Percentiles rank a stretch among this genome's conserved stretches.
These are phyloP conservation scores for Populus hybrid DNA, from an alignment of 441 rosid genomes.

Conservation along the genomic window DNA sequence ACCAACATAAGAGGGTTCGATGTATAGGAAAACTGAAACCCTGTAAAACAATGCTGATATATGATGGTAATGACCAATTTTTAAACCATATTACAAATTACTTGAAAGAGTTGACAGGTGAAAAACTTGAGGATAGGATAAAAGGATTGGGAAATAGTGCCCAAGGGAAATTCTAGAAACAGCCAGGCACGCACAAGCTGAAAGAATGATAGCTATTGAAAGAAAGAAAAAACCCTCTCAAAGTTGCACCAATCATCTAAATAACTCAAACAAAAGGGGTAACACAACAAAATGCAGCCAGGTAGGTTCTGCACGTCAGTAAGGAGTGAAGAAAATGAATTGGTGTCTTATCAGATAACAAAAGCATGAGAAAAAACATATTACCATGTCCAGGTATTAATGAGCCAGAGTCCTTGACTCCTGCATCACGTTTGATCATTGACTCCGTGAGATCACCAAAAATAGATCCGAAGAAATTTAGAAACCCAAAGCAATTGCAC, in stretches of 20 bases:
- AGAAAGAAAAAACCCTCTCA: not conserved
- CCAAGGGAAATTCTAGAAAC: not conserved
- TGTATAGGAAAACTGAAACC: not conserved
- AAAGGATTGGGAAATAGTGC: not conserved
- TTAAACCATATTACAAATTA: not conserved
- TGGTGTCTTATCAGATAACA: slow-evolving; percentile 1
- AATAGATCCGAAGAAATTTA: slow-evolving; percentile 85
- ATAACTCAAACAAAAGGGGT: not conserved
- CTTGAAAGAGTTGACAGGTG: not conserved
- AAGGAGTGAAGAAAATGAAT: too few relatives aligned
- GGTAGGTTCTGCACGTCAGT: not conserved
- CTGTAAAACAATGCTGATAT: not conserved
- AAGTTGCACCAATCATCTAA: not conserved
- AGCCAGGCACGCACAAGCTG: not conserved
- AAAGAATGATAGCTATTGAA: not conserved
- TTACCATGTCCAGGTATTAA: slow-evolving; percentile 97
- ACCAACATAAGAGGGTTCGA: not conserved
- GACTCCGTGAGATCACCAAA: slow-evolving; percentile 97
- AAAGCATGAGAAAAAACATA: slow-evolving; percentile 5
- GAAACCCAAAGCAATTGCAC: slow-evolving; percentile 76
- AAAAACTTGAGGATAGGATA: not conserved
- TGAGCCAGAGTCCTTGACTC: slow-evolving; percentile 95
- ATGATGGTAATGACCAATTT: not conserved
- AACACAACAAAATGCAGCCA: not conserved
- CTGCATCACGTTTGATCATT: slow-evolving; percentile 97